Evolutionary conservation across 2,329 filamentous ascomycete species (phyloP).

Genomic region (Exophiala sp.): DNA sequence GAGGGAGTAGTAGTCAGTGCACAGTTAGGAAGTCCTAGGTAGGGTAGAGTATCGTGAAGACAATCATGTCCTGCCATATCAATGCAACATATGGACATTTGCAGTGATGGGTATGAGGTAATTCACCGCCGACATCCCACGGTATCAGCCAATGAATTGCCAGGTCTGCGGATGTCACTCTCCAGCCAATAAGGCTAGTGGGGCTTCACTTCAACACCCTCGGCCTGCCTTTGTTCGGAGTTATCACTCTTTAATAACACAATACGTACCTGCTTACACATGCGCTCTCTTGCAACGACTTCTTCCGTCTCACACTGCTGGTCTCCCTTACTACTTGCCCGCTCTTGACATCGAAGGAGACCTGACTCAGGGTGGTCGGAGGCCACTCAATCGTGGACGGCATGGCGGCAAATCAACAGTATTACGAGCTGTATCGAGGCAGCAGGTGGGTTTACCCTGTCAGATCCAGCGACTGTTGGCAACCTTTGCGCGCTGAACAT

Average conservation of each 20-base stretch:
- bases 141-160: no score
- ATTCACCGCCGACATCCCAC: no score
- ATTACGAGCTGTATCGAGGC: conserved; percentile 95
- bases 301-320: not conserved
- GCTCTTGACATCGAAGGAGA: not conserved
- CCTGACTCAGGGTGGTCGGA: not conserved
- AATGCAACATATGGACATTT: no score
- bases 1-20: no score
- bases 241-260: no score
- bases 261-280: conserved; percentile 28
- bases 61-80: no score
- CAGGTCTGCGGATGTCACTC: not conserved
- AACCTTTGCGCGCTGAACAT: not conserved
- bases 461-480: not conserved
- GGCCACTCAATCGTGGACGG: not conserved
- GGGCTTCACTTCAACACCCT: no score
- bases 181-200: not conserved
- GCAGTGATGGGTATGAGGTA: no score
- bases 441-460: conserved; percentile 68
- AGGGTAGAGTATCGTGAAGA: no score
- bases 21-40: no score
- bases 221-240: no score
- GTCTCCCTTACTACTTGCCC: not conserved
- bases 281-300: not conserved
- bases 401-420: conserved; percentile 39